Evolutionary conservation across 495 filamentous ascomycete species (phyloP).

Genomic region (Penicillium nucicola): DNA sequence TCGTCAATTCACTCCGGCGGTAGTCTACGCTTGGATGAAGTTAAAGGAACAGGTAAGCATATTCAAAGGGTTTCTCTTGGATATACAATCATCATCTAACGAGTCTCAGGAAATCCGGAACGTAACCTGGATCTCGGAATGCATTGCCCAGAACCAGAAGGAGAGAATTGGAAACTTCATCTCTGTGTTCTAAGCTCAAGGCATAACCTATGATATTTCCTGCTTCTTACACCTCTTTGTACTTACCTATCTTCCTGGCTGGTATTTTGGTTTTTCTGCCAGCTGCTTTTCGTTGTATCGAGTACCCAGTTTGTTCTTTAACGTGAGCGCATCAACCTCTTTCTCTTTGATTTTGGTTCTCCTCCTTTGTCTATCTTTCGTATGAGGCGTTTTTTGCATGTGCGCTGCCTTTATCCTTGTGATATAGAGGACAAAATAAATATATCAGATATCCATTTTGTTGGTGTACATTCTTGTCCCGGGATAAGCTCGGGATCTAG

Average conservation of each 20-base stretch:
- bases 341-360: constrained; percentile 18
- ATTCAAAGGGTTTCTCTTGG: neutral
- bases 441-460: constrained; percentile 10
- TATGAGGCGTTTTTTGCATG: constrained; percentile 32
- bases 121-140: constrained; percentile 99
- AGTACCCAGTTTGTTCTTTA: constrained; percentile 26
- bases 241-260: constrained; percentile 18
- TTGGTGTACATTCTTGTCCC: neutral
- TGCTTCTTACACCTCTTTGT: constrained; percentile 9
- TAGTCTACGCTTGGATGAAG: constrained; percentile 98
- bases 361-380: constrained; percentile 13
- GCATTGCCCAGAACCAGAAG: constrained; percentile 99
- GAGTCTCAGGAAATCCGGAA: constrained; percentile 89
- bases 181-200: constrained; percentile 71
- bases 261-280: constrained; percentile 13
- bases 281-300: constrained; percentile 23
- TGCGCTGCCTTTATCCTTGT: constrained; percentile 21
- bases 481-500: no score
- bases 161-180: constrained; percentile 98
- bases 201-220: constrained; percentile 9
- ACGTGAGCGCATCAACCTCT: constrained; percentile 34
- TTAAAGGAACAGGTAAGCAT: constrained; percentile 86
- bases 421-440: constrained; percentile 28
- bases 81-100: constrained; percentile 16
- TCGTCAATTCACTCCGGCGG: constrained; percentile 89